Evolutionary conservation across 2,329 filamentous ascomycete genomes (phyloP), one percentile per base, ranked within the genome.

Genomic region (Capronia americana): DNA sequence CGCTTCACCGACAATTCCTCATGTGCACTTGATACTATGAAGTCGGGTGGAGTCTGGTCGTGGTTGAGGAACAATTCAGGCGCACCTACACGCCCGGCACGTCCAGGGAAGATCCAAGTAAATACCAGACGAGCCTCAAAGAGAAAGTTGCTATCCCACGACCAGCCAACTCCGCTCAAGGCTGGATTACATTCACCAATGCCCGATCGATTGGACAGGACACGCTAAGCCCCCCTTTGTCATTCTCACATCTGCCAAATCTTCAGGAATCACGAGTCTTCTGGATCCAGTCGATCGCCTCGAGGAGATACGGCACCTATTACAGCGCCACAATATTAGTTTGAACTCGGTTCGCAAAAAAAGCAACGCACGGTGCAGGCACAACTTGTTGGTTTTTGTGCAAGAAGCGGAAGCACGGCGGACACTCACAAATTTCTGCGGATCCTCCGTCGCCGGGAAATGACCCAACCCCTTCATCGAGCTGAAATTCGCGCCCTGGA

Each of bases 361-460:
- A 17, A 4, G 11, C 32, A 34, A 38, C 14, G 38, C 38, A 7
- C 38, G 2, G 5, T 7, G 8, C 14, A 5, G 17, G 17, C 38
- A 11, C 38, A 32, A 4, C n/a, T 17, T n/a, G n/a, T n/a, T n/a
- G n/a, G 20, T 12, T 46, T 10, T 14, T 30, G 23, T 20, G 4
- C 20, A 38, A n/a, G 46, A 24, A 41, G 24, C 20, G 8, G 7
- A 57, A 2, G 53, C 6, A 20, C n/a, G 2, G 26, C 23, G 38
- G 12, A 11, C 14, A 63, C 66, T 61, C 46, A 79, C 77, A 68
- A 81, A 81, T 67, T 74, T 74, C 12, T 66, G 68, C 6, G 78
- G 79, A 50, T 80, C 79, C 66, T 84, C 81, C 0, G 81, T 83
- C 0, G 81, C 81, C 0, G 81, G 81, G 70, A 84, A 84, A 66